Evolutionary conservation across 2,329 filamentous ascomycete genomes (phyloP).

Genomic region (Leptographium lundbergii): DNA sequence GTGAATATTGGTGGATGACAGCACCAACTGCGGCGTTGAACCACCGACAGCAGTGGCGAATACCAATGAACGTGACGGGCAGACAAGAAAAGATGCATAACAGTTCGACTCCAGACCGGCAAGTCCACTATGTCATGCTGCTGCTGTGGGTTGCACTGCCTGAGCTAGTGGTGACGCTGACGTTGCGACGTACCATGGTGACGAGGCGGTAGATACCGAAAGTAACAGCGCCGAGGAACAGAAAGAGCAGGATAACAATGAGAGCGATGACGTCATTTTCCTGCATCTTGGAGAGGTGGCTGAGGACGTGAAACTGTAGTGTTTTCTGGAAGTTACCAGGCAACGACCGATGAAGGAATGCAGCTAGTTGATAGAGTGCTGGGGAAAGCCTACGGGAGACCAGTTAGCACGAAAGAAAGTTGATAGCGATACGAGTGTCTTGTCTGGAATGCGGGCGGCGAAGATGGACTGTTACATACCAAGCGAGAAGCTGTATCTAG

Average conservation of each 20-base stretch:
- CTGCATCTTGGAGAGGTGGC: conserved; percentile 31
- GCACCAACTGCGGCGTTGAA: too few relatives aligned
- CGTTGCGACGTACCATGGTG: conserved; percentile 31
- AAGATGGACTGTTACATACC: not conserved
- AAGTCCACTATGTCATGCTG: not conserved
- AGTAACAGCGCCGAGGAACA: conserved; percentile 45
- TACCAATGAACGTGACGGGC: too few relatives aligned
- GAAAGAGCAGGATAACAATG: conserved; percentile 55
- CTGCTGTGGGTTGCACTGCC: conserved; percentile 5
- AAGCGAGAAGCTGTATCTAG: not conserved
- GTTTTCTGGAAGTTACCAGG: not conserved
- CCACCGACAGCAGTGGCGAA: too few relatives aligned
- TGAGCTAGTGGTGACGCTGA: conserved; percentile 23
- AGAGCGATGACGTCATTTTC: conserved; percentile 56
- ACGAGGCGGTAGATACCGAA: conserved; percentile 54
- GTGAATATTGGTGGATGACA: too few relatives aligned
- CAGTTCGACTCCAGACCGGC: not conserved
- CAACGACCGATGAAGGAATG: not conserved
- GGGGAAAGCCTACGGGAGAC: not conserved
- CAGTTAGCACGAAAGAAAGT: not conserved
- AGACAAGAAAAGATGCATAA: not conserved
- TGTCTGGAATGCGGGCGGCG: not conserved
- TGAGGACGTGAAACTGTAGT: not conserved
- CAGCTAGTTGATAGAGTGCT: not conserved
- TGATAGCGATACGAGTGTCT: not conserved